These are phyloP conservation scores for Scleromitrula shiraiana DNA, from an alignment of 2,329 filamentous ascomycete genomes.

Conservation along the genomic window DNA sequence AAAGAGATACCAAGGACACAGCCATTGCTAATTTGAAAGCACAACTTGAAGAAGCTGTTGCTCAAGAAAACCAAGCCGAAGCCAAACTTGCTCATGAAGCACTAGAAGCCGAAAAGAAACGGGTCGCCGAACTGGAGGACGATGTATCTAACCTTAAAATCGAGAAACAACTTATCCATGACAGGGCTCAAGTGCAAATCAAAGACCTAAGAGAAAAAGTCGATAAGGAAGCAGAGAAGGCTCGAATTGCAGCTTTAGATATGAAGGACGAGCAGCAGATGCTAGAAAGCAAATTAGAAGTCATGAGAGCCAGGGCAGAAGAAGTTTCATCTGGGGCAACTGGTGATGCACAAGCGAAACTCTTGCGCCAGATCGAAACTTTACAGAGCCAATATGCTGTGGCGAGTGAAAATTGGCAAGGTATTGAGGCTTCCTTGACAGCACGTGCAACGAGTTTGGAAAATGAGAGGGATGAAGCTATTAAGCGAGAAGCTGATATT, in stretches of 20 bases:
- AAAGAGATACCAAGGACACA: slow-evolving; percentile 54
- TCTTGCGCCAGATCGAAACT: slow-evolving; percentile 89
- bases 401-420: slow-evolving; percentile 95
- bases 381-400: slow-evolving; percentile 91
- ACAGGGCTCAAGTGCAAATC: slow-evolving; percentile 63
- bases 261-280: slow-evolving; percentile 68
- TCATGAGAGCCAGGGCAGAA: slow-evolving; percentile 76
- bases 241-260: slow-evolving; percentile 63
- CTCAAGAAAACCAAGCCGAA: slow-evolving; percentile 59
- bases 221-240: slow-evolving; percentile 63
- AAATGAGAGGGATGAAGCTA: slow-evolving; percentile 82
- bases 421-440: slow-evolving; percentile 80
- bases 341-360: slow-evolving; percentile 79
- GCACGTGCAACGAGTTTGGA: slow-evolving; percentile 71
- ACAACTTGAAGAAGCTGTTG: slow-evolving; percentile 60
- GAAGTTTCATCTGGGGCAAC: slow-evolving; percentile 77
- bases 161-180: slow-evolving; percentile 68
- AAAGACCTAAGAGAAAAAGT: slow-evolving; percentile 65
- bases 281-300: slow-evolving; percentile 84
- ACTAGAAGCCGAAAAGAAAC: slow-evolving; percentile 55
- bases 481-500: slow-evolving; percentile 76
- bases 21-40: slow-evolving; percentile 60
- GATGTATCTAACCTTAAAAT: slow-evolving; percentile 58
- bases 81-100: slow-evolving; percentile 59
- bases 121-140: slow-evolving; percentile 48